phyloP scores from a whole-genome alignment of 1,284 basidiomycete genomes.

The Ustilago bromivora region DNA sequence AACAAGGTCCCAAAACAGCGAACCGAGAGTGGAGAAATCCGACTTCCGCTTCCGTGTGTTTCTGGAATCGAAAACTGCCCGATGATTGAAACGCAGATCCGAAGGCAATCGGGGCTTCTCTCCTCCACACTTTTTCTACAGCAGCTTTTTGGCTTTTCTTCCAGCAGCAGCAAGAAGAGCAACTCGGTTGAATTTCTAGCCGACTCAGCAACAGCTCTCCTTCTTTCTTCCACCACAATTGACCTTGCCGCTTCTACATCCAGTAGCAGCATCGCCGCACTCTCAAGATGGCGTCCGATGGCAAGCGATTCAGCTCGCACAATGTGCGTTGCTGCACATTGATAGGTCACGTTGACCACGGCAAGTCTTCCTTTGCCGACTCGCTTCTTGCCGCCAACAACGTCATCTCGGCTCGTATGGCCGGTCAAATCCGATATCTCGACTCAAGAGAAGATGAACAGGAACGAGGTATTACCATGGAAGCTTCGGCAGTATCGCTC shows the following conservation, averaged over 20 bases:
- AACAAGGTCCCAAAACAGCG: constrained; percentile 7
- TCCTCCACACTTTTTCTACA: constrained; percentile 2
- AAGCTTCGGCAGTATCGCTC: constrained; percentile 82
- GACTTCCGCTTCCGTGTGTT: constrained; percentile 19
- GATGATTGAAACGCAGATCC: background rate
- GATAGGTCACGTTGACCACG: constrained; percentile 69
- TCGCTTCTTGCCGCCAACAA: constrained; percentile 95
- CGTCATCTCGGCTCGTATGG: constrained; percentile 94
- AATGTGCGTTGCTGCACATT: constrained; percentile 68
- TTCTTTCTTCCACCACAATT: constrained; percentile 8
- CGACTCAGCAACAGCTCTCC: background rate
- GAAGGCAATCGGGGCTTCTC: background rate
- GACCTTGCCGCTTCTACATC: constrained; percentile 9
- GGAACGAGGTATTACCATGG: constrained; percentile 98
- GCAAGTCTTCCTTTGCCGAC: constrained; percentile 82
- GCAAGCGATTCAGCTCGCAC: constrained; percentile 57
- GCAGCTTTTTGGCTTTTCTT: constrained; percentile 4
- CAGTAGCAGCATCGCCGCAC: background rate
- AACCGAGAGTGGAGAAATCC: constrained; percentile 26
- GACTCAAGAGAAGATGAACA: constrained; percentile 98
- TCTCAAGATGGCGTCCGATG: constrained; percentile 37
- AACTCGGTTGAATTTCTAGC: background rate
- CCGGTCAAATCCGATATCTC: constrained; percentile 94
- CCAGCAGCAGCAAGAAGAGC: background rate
- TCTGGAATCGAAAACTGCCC: background rate